A percentile compares a stretch with the other conserved stretches of the same genome.
Evolutionary conservation across 371 early-diverging fungal species (phyloP).

Genomic region (Rhizopus sp.): DNA sequence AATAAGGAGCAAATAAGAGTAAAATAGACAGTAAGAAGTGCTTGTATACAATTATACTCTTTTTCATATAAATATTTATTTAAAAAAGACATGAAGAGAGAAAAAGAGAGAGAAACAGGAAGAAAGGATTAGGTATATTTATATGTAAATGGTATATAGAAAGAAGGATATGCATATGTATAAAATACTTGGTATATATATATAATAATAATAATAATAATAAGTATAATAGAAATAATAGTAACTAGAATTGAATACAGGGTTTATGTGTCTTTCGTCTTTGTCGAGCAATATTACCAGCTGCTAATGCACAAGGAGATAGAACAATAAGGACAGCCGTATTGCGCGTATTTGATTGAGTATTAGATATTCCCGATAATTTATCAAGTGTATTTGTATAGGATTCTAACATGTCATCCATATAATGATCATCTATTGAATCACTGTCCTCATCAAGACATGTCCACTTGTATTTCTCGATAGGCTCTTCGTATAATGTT

Average conservation of each 20-base stretch:
- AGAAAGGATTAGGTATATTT: too few relatives aligned
- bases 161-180: not conserved
- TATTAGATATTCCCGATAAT: not conserved
- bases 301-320: slow-evolving; percentile 24
- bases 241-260: too few relatives aligned
- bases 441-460: not conserved
- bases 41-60: too few relatives aligned
- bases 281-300: slow-evolving; percentile 27
- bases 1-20: too few relatives aligned
- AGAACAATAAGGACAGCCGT: slow-evolving; percentile 24
- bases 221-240: not conserved
- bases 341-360: slow-evolving; percentile 2
- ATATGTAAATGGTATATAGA: too few relatives aligned
- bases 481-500: not conserved
- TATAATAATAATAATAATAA: not conserved
- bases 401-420: not conserved
- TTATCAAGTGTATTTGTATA: slow-evolving; percentile 5
- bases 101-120: too few relatives aligned
- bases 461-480: not conserved
- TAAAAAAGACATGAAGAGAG: too few relatives aligned
- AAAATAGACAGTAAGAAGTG: too few relatives aligned
- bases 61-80: too few relatives aligned
- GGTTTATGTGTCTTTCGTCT: slow-evolving; percentile 6
- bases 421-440: not conserved
- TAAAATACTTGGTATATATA: not conserved